These are phyloP conservation scores for Paramarasmius palmivorus DNA, from an alignment of 1,284 basidiomycete species.

Conservation along the genomic window DNA sequence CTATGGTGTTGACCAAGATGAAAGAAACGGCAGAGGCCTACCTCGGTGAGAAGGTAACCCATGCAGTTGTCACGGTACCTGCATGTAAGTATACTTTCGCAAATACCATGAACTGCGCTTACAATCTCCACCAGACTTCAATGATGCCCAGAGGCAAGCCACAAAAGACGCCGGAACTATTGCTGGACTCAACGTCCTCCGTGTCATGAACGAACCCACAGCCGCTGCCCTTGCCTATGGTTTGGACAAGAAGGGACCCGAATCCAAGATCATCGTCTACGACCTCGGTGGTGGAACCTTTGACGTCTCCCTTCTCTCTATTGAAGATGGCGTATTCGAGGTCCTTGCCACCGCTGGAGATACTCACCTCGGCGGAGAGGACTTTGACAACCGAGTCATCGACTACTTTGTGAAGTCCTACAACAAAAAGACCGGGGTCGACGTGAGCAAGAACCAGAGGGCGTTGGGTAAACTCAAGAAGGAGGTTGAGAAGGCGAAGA, in stretches of 20 bases:
- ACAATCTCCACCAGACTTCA: slow-evolving; percentile 65
- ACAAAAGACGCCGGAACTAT: slow-evolving; percentile 95
- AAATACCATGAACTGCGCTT: background rate
- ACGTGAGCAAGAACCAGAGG: slow-evolving; percentile 59
- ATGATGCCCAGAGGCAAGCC: slow-evolving; percentile 94
- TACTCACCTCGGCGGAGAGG: slow-evolving; percentile 98
- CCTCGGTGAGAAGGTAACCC: slow-evolving; percentile 80
- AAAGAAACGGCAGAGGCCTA: slow-evolving; percentile 98
- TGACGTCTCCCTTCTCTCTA: slow-evolving; percentile 97
- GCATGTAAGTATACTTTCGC: slow-evolving; percentile 46
- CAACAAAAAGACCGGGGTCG: slow-evolving; percentile 73
- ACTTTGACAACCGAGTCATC: slow-evolving; percentile 98
- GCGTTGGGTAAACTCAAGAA: slow-evolving; percentile 85
- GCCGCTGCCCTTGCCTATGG: slow-evolving; percentile 96
- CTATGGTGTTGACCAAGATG: slow-evolving; percentile 98
- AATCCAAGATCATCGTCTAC: slow-evolving; percentile 96
- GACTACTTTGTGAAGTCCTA: slow-evolving; percentile 83
- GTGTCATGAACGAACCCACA: slow-evolving; percentile 97
- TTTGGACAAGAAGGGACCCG: slow-evolving; percentile 86
- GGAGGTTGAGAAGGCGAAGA: slow-evolving; percentile 78
- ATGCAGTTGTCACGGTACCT: slow-evolving; percentile 94
- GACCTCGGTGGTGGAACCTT: slow-evolving; percentile 99
- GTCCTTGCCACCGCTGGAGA: slow-evolving; percentile 99
- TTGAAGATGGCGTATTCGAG: slow-evolving; percentile 99
- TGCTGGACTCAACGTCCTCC: slow-evolving; percentile 88